A percentile compares a stretch with the other conserved stretches of the same genome.
These are phyloP conservation scores for Lachancea mirantina DNA, from an alignment of 805 yeast species.

Conservation along the genomic window DNA sequence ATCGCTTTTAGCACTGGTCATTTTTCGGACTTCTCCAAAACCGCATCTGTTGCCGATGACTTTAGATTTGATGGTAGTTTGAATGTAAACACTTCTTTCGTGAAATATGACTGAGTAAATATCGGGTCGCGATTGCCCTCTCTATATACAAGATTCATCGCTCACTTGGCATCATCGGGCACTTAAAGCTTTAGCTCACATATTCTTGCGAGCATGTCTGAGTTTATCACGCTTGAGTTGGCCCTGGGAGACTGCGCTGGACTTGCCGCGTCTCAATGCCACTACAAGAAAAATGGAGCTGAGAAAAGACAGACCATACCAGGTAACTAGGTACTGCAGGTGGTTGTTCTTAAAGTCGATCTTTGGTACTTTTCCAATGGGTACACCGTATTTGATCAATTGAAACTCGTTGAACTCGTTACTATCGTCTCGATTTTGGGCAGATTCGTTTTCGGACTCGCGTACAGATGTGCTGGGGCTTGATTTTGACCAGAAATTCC, in stretches of 20 bases:
- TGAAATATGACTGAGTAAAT: no score
- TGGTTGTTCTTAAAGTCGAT: slow-evolving; percentile 84
- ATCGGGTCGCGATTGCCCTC: no score
- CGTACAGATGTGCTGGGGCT: background rate
- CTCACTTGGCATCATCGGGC: no score
- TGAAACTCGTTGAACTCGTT: slow-evolving; percentile 48
- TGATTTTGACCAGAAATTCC: slow-evolving; percentile 20
- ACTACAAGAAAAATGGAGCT: slow-evolving; percentile 59
- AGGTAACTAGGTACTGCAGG: slow-evolving; percentile 83
- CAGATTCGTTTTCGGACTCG: slow-evolving; percentile 1
- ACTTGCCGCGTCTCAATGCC: slow-evolving; percentile 39
- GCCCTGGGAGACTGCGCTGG: slow-evolving; percentile 25
- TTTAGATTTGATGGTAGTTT: no score
- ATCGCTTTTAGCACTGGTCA: slow-evolving; percentile 2
- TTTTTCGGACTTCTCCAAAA: background rate
- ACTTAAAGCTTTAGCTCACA: slow-evolving; percentile 17
- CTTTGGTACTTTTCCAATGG: slow-evolving; percentile 76
- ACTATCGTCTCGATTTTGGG: background rate
- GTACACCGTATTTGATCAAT: slow-evolving; percentile 76
- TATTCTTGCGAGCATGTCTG: slow-evolving; percentile 40
- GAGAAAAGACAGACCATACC: slow-evolving; percentile 82
- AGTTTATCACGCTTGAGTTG: slow-evolving; percentile 37
- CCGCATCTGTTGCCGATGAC: no score
- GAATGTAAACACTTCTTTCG: no score
- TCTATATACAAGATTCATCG: no score